phyloP scores from a whole-genome alignment of 2,329 filamentous ascomycete species.

The Aureobasidium sp. region DNA sequence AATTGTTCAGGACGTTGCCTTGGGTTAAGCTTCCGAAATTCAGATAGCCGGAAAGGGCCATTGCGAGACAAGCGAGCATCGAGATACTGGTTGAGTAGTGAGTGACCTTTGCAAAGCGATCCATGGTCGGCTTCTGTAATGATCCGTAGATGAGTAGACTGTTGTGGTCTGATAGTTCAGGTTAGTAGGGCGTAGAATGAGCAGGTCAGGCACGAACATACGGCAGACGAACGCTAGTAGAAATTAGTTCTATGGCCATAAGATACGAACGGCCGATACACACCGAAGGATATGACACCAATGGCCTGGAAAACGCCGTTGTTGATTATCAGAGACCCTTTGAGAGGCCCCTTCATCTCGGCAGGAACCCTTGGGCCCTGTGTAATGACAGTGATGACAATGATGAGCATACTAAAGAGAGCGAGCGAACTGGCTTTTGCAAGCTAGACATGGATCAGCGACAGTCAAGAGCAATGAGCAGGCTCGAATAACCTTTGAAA shows the following conservation, averaged over 20 bases:
- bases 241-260: conserved; percentile 27
- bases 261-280: conserved; percentile 22
- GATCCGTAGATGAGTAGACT: conserved; percentile 96
- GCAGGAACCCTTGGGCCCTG: conserved; percentile 70
- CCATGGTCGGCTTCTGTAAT: conserved; percentile 84
- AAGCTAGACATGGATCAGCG: conserved; percentile 48
- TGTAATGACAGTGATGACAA: conserved; percentile 78
- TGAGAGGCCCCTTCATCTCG: conserved; percentile 65
- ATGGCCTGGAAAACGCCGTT: conserved; percentile 89
- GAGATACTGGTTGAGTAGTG: conserved; percentile 89
- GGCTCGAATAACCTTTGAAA: conserved; percentile 67
- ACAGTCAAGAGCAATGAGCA: not conserved
- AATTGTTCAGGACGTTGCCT: conserved; percentile 98
- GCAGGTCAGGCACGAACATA: conserved; percentile 27
- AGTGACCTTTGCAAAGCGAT: conserved; percentile 87
- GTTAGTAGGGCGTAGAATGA: conserved; percentile 9
- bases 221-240: conserved; percentile 57
- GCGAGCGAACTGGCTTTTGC: conserved; percentile 94
- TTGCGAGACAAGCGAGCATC: conserved; percentile 80
- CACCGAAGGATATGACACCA: conserved; percentile 95
- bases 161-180: conserved; percentile 63
- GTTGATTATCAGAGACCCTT: conserved; percentile 68
- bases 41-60: conserved; percentile 85
- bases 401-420: conserved; percentile 85
- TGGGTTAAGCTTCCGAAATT: conserved; percentile 87